A percentile compares a stretch with the other conserved stretches of the same genome.
These are phyloP conservation scores for Penicillium hordei DNA, from an alignment of 2,329 filamentous ascomycete species.

Conservation along the genomic window DNA sequence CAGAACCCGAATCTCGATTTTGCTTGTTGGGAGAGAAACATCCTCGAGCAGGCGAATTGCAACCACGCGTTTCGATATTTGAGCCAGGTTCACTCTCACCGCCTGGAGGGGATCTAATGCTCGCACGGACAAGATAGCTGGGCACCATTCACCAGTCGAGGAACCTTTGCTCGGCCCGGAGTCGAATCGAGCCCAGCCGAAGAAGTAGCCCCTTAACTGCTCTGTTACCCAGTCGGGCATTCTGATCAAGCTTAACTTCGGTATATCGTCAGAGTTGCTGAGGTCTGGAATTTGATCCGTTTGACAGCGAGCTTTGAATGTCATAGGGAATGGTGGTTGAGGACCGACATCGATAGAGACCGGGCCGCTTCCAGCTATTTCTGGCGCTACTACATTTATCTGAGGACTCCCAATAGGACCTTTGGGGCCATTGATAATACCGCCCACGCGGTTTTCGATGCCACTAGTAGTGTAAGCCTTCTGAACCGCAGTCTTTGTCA, in stretches of 20 bases:
- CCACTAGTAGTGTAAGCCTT: slow-evolving; percentile 36
- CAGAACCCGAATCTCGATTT: slow-evolving; percentile 60
- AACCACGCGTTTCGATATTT: slow-evolving; percentile 53
- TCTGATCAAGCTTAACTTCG: slow-evolving; percentile 56
- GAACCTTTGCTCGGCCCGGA: slow-evolving; percentile 33
- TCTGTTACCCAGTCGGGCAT: slow-evolving; percentile 55
- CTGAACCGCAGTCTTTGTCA: slow-evolving; percentile 34
- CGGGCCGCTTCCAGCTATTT: background rate
- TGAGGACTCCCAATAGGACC: slow-evolving; percentile 29
- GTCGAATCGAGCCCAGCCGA: slow-evolving; percentile 59
- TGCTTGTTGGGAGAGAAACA: slow-evolving; percentile 22
- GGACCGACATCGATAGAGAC: slow-evolving; percentile 32
- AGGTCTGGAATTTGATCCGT: slow-evolving; percentile 21
- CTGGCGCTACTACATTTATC: slow-evolving; percentile 29
- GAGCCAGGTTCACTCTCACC: slow-evolving; percentile 48
- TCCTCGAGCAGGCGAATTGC: slow-evolving; percentile 33
- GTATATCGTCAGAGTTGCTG: slow-evolving; percentile 52
- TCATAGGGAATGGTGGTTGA: slow-evolving; percentile 32
- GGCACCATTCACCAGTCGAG: slow-evolving; percentile 54
- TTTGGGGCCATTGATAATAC: slow-evolving; percentile 41
- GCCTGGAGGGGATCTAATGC: slow-evolving; percentile 49
- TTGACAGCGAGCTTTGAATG: slow-evolving; percentile 26
- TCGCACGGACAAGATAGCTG: slow-evolving; percentile 57
- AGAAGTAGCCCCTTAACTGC: slow-evolving; percentile 62
- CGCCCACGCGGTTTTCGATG: slow-evolving; percentile 24